Evolutionary conservation across 192 early-diverging fungal genomes (phyloP), one percentile per base, ranked within the genome.

Genomic region (Podila epicladia): DNA sequence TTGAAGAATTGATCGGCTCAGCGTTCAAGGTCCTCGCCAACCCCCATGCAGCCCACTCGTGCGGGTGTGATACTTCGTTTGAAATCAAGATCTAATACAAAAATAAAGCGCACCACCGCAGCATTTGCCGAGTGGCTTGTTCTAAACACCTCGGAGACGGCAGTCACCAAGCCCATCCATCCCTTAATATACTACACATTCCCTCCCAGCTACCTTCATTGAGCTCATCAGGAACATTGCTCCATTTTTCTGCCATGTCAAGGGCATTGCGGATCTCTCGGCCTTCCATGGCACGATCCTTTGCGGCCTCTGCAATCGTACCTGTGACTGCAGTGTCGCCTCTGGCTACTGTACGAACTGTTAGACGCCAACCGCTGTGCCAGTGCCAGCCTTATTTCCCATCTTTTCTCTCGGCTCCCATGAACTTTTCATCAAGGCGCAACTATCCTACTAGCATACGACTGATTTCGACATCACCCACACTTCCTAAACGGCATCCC

Each of bases 1-100:
- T 91, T 33, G 90, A 93, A 75, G 90, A 94, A 68, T 86, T 96
- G 60, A 94, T 96, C 57, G 94, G 94, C 57, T 91, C 89, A 13
- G 87, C 92, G 11, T 96, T 96, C 71, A 83, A 92, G 70, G 90
- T 96, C 9, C 72, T 91, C 7, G 89, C 91, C 7, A 96, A 94
- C 67, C 94, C 94, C 3, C 89, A 94, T 63, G 89, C 94, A 24
- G 86, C 86, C 38, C 85, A 88, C 48, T 88, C 89, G 26, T 93
- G 92, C 62, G 92, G 92, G 29, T 93, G 92, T 64, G 92, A 90
- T 60, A 82, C 87, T 28, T 91, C 90, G 26, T 92, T 92, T 84
- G 89, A 90, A 66, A 86, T 92, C 53, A 88, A 92, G 68, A 78
- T 89, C 33, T 87, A 89, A 33, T 3, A 15, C 1, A 45, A 4